phyloP scores from a whole-genome alignment of 2,329 filamentous ascomycete genomes.

The Aschersonia sp. region DNA sequence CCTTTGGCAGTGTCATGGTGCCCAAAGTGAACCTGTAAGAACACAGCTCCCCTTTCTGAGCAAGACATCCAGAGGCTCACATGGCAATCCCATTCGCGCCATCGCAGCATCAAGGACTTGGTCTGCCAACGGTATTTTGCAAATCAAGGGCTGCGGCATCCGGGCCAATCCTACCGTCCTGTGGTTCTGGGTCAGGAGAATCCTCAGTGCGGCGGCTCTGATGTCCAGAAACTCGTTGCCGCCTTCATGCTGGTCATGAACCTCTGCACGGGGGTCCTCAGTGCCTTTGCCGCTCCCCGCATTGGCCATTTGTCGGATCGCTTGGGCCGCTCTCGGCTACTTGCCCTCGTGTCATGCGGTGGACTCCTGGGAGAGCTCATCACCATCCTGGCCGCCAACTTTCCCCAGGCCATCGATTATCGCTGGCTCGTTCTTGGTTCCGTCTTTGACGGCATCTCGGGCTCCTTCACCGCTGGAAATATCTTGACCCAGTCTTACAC shows the following conservation, averaged over 20 bases:
- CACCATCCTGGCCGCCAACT: slow-evolving; percentile 64
- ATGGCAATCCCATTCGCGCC: no score
- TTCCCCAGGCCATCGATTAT: slow-evolving; percentile 58
- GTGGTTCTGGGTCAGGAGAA: slow-evolving; percentile 56
- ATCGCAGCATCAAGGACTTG: slow-evolving; percentile 54
- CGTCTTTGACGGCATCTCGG: slow-evolving; percentile 67
- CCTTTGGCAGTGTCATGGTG: slow-evolving; percentile 74
- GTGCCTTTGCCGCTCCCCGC: slow-evolving; percentile 69
- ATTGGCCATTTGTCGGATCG: slow-evolving; percentile 78
- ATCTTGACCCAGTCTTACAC: slow-evolving; percentile 72
- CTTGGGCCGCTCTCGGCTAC: slow-evolving; percentile 62
- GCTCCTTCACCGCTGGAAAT: slow-evolving; percentile 75
- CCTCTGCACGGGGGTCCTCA: slow-evolving; percentile 60
- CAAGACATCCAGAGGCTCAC: no score
- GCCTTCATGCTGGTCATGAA: slow-evolving; percentile 66
- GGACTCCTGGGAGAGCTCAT: slow-evolving; percentile 60
- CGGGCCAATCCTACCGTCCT: slow-evolving; percentile 28
- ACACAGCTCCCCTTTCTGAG: neutral
- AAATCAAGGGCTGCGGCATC: slow-evolving; percentile 45
- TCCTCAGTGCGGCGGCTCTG: slow-evolving; percentile 63
- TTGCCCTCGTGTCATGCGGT: slow-evolving; percentile 62
- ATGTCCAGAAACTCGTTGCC: slow-evolving; percentile 63
- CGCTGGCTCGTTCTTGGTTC: slow-evolving; percentile 67
- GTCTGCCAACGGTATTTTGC: slow-evolving; percentile 74
- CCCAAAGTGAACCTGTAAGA: slow-evolving; percentile 68